Evolutionary conservation across 805 yeast genomes (phyloP).

Genomic region (Candida maris): DNA sequence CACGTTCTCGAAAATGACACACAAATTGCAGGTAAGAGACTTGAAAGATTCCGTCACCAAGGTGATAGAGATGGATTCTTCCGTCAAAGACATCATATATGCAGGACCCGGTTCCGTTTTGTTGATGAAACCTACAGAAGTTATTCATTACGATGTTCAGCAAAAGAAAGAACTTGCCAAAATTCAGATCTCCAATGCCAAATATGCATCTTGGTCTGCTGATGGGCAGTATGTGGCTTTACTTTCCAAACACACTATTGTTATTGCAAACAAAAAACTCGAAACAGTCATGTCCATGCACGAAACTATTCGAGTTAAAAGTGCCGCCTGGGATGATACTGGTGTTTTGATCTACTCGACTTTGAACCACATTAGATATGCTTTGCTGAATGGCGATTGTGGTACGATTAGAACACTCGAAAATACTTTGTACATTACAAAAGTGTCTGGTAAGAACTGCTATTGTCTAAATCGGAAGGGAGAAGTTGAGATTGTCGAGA

Average conservation of each 20-base stretch:
- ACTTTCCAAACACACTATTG: conserved; percentile 86
- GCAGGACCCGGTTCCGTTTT: conserved; percentile 85
- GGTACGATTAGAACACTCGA: conserved; percentile 93
- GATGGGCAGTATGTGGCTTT: conserved; percentile 87
- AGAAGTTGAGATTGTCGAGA: conserved; percentile 67
- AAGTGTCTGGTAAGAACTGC: conserved; percentile 65
- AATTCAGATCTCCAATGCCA: conserved; percentile 69
- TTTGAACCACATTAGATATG: conserved; percentile 91
- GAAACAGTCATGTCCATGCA: conserved; percentile 81
- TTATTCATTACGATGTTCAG: conserved; percentile 85
- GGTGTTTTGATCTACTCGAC: conserved; percentile 92
- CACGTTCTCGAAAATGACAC: conserved; percentile 61
- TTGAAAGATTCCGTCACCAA: conserved; percentile 79
- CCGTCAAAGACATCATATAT: conserved; percentile 66
- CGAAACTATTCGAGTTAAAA: conserved; percentile 93
- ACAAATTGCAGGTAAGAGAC: conserved; percentile 78
- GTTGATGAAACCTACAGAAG: conserved; percentile 66
- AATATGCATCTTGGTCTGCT: conserved; percentile 84
- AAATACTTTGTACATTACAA: conserved; percentile 78
- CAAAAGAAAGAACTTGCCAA: conserved; percentile 78
- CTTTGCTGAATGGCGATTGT: conserved; percentile 87
- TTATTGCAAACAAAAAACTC: conserved; percentile 77
- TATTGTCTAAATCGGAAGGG: conserved; percentile 85
- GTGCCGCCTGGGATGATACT: conserved; percentile 96
- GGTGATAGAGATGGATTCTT: conserved; percentile 61